A percentile compares a stretch with the other conserved stretches of the same genome.
Conservation (phyloP, 2,329 filamentous ascomycete genomes). For the Arthrobotrys megalospora region DNA sequence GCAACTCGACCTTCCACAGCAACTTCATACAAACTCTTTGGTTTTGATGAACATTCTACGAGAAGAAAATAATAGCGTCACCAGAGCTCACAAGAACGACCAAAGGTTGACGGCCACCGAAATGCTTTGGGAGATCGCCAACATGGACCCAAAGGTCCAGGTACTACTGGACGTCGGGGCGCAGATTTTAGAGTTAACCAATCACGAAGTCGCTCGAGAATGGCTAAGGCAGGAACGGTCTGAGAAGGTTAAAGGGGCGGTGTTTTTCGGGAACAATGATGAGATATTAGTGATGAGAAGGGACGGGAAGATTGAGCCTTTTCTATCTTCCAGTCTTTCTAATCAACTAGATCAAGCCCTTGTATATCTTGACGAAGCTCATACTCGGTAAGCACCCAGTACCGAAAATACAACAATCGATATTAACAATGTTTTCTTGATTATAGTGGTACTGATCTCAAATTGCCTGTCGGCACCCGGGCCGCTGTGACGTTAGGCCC, state of each 20-base stretch:
- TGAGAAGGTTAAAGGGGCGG: slow-evolving; percentile 66
- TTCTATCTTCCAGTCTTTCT: slow-evolving; percentile 74
- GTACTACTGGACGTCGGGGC: slow-evolving; percentile 82
- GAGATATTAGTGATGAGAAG: slow-evolving; percentile 72
- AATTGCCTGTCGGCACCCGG: slow-evolving; percentile 24
- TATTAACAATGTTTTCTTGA: slow-evolving; percentile 71
- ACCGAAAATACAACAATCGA: no score
- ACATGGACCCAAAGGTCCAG: slow-evolving; percentile 68
- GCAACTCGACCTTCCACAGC: slow-evolving; percentile 72
- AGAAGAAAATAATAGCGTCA: slow-evolving; percentile 32
- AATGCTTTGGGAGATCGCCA: slow-evolving; percentile 70
- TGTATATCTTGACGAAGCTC: slow-evolving; percentile 79
- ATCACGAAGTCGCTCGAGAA: slow-evolving; percentile 70
- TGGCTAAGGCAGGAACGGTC: slow-evolving; percentile 70
- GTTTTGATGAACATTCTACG: slow-evolving; percentile 70
- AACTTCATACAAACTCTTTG: slow-evolving; percentile 78
- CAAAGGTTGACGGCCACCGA: slow-evolving; percentile 63
- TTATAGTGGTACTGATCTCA: slow-evolving; percentile 67
- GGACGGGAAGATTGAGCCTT: slow-evolving; percentile 67
- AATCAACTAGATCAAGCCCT: slow-evolving; percentile 74
- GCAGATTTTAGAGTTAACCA: slow-evolving; percentile 76
- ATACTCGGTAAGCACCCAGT: slow-evolving; percentile 78
- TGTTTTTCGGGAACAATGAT: slow-evolving; percentile 75
- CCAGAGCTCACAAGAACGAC: slow-evolving; percentile 63
- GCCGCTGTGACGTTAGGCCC: slow-evolving; percentile 76